Evolutionary conservation across 2,329 filamentous ascomycete species (phyloP).

Genomic region (Verticillium dahliae): DNA sequence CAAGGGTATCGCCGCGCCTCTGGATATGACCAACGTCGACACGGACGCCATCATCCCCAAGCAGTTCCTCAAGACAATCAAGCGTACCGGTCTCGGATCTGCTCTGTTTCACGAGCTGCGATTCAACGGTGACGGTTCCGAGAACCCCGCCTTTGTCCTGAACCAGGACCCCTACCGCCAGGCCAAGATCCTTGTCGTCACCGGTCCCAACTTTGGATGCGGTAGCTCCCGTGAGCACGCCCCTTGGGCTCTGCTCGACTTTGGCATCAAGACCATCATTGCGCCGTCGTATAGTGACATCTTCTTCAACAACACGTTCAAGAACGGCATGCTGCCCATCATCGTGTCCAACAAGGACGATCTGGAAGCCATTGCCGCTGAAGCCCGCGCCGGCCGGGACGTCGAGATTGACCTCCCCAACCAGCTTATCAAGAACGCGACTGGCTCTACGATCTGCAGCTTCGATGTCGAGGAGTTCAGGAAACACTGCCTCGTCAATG

Average conservation of each 20-base stretch:
- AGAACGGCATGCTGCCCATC: constrained; percentile 97
- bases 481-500: constrained; percentile 90
- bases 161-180: constrained; percentile 83
- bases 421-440: constrained; percentile 71
- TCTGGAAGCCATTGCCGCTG: constrained; percentile 64
- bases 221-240: constrained; percentile 91
- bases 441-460: constrained; percentile 64
- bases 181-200: constrained; percentile 85
- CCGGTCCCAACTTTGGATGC: constrained; percentile 91
- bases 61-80: constrained; percentile 98
- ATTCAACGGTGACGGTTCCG: constrained; percentile 65
- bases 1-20: constrained; percentile 79
- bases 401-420: constrained; percentile 84
- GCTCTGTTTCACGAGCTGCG: constrained; percentile 85
- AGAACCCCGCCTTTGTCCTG: constrained; percentile 78
- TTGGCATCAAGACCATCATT: constrained; percentile 90
- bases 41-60: constrained; percentile 99
- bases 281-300: constrained; percentile 85
- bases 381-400: constrained; percentile 74
- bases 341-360: constrained; percentile 60
- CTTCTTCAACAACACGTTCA: constrained; percentile 99
- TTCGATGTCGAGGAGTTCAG: constrained; percentile 92
- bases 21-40: constrained; percentile 88
- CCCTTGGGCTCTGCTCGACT: constrained; percentile 93
- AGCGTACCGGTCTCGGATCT: constrained; percentile 84